Conservation (phyloP, 179 eudicot species). For the Vitellaria paradoxa region DNA sequence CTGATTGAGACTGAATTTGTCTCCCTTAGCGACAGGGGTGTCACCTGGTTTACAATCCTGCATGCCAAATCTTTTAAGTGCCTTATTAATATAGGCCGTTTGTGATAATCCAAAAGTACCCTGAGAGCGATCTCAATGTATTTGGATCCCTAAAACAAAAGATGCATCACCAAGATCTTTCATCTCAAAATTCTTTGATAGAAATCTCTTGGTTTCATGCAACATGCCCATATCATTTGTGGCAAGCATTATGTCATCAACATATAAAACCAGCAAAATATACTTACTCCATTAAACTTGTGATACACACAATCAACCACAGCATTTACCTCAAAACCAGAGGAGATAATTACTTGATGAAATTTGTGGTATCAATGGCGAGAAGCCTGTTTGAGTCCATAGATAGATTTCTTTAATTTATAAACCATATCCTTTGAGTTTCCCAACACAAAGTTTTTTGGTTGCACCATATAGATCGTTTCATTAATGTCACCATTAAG, state of each 20-base stretch:
- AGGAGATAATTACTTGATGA: background rate
- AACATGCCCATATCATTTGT: background rate
- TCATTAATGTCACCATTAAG: background rate
- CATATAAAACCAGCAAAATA: background rate
- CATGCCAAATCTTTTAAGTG: background rate
- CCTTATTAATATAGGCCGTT: background rate
- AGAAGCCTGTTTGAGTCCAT: background rate
- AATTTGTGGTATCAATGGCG: background rate
- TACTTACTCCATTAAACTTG: background rate
- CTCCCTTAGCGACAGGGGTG: background rate
- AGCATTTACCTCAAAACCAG: background rate
- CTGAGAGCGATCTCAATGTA: background rate
- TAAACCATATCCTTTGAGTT: background rate
- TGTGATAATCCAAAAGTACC: background rate
- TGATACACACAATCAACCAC: constrained; percentile 2
- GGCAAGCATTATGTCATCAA: background rate
- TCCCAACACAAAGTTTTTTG: background rate
- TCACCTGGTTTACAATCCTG: background rate
- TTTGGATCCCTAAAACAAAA: background rate
- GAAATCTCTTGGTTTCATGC: background rate
- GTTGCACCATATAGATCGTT: background rate
- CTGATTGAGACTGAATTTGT: background rate
- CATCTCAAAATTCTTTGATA: background rate
- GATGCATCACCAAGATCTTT: no score
- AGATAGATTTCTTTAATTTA: background rate